Evolutionary conservation across 768 basidiomycete species (phyloP), one percentile per base, ranked within the genome.

Genomic region (Termitomyces sp.): DNA sequence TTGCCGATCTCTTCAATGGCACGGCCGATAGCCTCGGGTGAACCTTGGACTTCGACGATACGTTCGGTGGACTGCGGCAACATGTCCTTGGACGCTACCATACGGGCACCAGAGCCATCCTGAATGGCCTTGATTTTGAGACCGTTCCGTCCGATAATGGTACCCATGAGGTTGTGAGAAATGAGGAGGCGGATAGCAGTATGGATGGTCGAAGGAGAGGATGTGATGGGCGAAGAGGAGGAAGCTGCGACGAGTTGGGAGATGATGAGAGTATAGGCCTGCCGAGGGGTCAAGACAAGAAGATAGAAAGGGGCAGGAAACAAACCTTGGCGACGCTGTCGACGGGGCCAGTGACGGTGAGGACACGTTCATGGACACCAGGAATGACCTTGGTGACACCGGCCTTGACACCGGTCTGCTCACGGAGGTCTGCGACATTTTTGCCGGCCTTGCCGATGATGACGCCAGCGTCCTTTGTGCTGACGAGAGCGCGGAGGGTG

Each of bases 101-200:
- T 99, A 56, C 97, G 90, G 20, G 94, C 95, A 51, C 95, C 94
- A 39, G 96, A 96, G 47, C 82, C 78, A 73, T 98, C 96, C 72
- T 99, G 97, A 71, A 99, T 98, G 68, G 94, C 91, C 78, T 98
- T 98, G 75, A 99, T 98, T 85, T 97, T 98, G 72, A 93, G 86
- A 65, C 97, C 97, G 54, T 78, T 89, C 63, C 95, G 89, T 65
- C 97, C 97, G 67, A 98, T 98, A 78, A 99, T 91, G 60, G 93
- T 95, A 53, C 97, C 97, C 97, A 99, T 99, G 64, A 99, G 82
- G 76, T 98, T 96, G 79, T 99, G 97, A 45, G 95, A 96, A 79
- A 99, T 95, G 68, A 99, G 83, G 64, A 99, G 93, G 60, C 95
- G 93, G 74, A 99, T 89, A 61, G 95, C 92, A 58, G 95, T 95